These are phyloP conservation scores for Triticum timopheevii DNA, from an alignment of 176 grass and related monocot species.

Conservation along the genomic window DNA sequence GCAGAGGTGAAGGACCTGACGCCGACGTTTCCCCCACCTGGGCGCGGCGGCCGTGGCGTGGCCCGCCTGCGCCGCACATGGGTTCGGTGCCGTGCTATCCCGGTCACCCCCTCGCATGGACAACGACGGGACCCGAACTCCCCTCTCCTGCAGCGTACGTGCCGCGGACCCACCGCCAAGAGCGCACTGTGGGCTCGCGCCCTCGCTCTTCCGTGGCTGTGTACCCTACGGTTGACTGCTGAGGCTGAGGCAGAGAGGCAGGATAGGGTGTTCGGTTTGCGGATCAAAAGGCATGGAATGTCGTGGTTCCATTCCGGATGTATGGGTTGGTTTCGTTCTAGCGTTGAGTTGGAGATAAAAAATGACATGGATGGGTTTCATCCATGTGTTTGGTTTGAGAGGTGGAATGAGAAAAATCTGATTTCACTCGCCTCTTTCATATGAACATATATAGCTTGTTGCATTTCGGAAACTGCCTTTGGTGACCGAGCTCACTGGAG, in stretches of 20 bases:
- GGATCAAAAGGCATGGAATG: not conserved
- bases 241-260: too few species aligned
- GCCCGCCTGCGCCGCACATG: not conserved
- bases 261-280: too few species aligned
- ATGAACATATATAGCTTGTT: not conserved
- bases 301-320: not conserved
- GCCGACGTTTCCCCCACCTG: not conserved
- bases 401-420: not conserved
- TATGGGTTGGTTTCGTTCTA: not conserved
- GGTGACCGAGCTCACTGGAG: too few species aligned
- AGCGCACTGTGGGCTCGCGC: too few species aligned
- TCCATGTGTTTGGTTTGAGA: not conserved
- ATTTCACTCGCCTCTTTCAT: not conserved
- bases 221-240: too few species aligned
- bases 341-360: not conserved
- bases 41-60: not conserved
- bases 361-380: not conserved
- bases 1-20: not conserved
- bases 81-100: not conserved
- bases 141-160: not conserved
- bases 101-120: not conserved
- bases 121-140: not conserved
- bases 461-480: too few species aligned
- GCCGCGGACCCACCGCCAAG: too few species aligned
- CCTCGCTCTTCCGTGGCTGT: not conserved